These are phyloP conservation scores for Hemileccinum hortonii DNA, from an alignment of 1,284 basidiomycete genomes.

Conservation along the genomic window DNA sequence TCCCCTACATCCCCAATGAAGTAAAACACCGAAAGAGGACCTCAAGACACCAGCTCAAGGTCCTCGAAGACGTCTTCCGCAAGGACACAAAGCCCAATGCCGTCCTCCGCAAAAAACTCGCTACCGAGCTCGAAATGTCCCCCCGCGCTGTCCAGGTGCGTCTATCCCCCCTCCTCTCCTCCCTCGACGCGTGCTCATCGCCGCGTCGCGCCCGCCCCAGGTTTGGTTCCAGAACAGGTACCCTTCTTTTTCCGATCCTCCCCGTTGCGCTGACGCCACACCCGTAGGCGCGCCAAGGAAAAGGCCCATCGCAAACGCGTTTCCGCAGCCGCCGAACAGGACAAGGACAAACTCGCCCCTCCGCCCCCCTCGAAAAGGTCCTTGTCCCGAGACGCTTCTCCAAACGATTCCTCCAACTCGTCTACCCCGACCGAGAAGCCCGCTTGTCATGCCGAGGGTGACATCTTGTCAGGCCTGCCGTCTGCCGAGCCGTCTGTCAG, in stretches of 20 bases:
- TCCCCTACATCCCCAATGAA: constrained; percentile 83
- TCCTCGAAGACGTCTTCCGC: constrained; percentile 83
- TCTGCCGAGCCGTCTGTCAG: constrained; percentile 25
- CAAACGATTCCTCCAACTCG: constrained; percentile 31
- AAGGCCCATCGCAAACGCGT: constrained; percentile 43
- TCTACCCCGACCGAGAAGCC: constrained; percentile 33
- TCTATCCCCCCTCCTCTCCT: constrained; percentile 28
- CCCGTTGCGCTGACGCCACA: constrained; percentile 8
- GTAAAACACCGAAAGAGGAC: constrained; percentile 90
- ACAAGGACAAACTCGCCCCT: constrained; percentile 11
- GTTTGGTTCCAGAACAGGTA: constrained; percentile 92
- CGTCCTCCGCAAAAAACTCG: constrained; percentile 72
- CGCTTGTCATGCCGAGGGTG: constrained; percentile 12
- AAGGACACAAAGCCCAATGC: constrained; percentile 89
- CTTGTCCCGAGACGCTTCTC: constrained; percentile 28
- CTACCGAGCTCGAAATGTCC: constrained; percentile 84
- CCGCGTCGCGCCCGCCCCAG: constrained; percentile 37
- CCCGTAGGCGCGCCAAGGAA: constrained; percentile 74
- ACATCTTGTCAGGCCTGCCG: constrained; percentile 6
- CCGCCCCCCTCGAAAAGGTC: constrained; percentile 17
- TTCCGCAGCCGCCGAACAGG: constrained; percentile 14
- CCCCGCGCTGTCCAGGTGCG: constrained; percentile 86
- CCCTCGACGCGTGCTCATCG: constrained; percentile 20
- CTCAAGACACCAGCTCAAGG: constrained; percentile 77
- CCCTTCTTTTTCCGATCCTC: constrained; percentile 19